phyloP scores from a whole-genome alignment of 1,284 basidiomycete genomes.

The Microbotryum lychnidis-dioicae region DNA sequence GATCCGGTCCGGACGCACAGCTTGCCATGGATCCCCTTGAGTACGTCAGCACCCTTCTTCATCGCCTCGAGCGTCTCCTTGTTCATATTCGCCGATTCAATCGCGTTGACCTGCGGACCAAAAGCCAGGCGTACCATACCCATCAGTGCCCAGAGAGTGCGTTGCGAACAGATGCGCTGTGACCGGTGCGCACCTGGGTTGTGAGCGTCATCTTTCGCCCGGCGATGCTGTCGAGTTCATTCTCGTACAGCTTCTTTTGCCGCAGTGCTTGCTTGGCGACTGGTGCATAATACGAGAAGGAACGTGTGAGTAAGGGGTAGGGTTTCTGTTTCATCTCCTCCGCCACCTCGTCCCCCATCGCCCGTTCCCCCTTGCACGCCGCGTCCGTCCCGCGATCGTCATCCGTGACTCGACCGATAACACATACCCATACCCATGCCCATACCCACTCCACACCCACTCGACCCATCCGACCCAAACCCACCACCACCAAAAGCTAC shows the following conservation, averaged over 20 bases:
- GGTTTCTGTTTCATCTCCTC: no score
- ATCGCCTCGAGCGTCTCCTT: constrained; percentile 96
- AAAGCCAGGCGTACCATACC: background rate
- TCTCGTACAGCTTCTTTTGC: constrained; percentile 86
- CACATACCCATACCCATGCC: no score
- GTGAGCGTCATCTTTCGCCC: constrained; percentile 88
- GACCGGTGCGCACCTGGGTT: constrained; percentile 56
- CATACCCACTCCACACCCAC: no score
- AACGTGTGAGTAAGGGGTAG: background rate
- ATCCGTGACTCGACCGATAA: no score
- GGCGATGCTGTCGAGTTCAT: constrained; percentile 77
- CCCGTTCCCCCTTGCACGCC: background rate
- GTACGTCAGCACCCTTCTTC: constrained; percentile 88
- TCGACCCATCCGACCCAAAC: background rate
- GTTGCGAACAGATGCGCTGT: background rate
- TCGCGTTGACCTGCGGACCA: constrained; percentile 62
- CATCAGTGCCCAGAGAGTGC: background rate
- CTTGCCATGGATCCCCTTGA: constrained; percentile 84
- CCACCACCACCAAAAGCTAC: background rate
- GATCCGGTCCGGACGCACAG: constrained; percentile 52
- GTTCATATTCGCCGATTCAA: constrained; percentile 97
- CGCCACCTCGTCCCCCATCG: background rate
- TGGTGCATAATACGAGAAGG: constrained; percentile 37
- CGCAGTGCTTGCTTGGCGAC: constrained; percentile 84
- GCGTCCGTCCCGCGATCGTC: background rate